Conservation (phyloP, 108 stramenopile species). For the Nitzschia palea region DNA sequence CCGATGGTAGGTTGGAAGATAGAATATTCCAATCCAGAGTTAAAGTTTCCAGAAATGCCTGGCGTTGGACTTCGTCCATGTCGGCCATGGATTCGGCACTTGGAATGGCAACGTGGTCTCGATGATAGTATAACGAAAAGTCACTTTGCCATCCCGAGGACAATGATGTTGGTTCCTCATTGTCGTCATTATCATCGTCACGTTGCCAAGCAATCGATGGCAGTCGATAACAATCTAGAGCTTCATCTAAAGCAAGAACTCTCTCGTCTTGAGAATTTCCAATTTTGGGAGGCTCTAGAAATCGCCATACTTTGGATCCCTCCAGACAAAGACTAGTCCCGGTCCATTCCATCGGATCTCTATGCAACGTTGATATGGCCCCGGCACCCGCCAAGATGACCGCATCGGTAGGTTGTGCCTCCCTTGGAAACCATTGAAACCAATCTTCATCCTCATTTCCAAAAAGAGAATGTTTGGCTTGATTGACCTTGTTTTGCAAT, state of each 20-base stretch:
- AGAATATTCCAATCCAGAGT: slow-evolving; percentile 6
- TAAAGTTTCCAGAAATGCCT: slow-evolving; percentile 16
- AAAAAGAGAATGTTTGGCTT: not conserved
- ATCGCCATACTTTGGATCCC: slow-evolving; percentile 69
- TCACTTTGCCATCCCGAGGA: slow-evolving; percentile 73
- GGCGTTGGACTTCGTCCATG: slow-evolving; percentile 21
- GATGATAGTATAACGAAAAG: slow-evolving; percentile 31
- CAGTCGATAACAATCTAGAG: slow-evolving; percentile 47
- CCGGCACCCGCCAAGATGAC: slow-evolving; percentile 62
- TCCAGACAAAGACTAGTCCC: slow-evolving; percentile 65
- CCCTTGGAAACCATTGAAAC: slow-evolving; percentile 57
- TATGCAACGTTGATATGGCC: slow-evolving; percentile 58
- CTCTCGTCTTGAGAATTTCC: not conserved
- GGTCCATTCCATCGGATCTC: slow-evolving; percentile 79
- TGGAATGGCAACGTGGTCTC: slow-evolving; percentile 23
- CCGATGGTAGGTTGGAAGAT: not conserved
- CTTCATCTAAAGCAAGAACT: slow-evolving; percentile 37
- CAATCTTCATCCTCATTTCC: slow-evolving; percentile 33
- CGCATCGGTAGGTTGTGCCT: slow-evolving; percentile 45
- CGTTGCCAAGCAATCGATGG: slow-evolving; percentile 57
- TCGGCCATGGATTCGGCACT: slow-evolving; percentile 23
- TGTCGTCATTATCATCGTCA: slow-evolving; percentile 15
- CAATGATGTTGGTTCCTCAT: slow-evolving; percentile 9
- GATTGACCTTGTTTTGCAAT: not conserved
- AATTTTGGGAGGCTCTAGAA: slow-evolving; percentile 33